These are phyloP conservation scores for Hericium erinaceus DNA, from an alignment of 768 basidiomycete species.

Conservation along the genomic window DNA sequence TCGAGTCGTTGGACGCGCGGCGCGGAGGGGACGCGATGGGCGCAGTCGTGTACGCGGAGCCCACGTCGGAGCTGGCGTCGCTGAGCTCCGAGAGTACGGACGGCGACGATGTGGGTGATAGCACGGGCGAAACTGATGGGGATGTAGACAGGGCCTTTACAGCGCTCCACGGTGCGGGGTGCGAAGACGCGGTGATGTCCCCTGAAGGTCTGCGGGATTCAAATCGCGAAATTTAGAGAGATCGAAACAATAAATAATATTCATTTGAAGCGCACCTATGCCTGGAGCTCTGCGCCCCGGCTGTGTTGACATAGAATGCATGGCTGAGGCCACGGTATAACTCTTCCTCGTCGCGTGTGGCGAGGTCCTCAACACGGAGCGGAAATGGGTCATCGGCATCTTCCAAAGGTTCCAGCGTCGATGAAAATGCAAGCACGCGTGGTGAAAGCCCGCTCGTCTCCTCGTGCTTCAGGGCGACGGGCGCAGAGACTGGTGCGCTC, in stretches of 20 bases:
- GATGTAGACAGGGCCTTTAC: neutral
- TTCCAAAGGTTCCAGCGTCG: conserved; percentile 11
- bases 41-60: neutral
- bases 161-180: neutral
- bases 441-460: neutral
- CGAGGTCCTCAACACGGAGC: conserved; percentile 12
- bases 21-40: neutral
- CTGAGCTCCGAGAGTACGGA: neutral
- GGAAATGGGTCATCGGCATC: conserved; percentile 14
- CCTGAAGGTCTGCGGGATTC: too few relatives aligned
- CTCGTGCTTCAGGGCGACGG: neutral
- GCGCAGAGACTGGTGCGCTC: neutral
- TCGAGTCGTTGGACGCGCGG: conserved; percentile 1
- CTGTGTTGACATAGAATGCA: conserved; percentile 6
- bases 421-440: neutral
- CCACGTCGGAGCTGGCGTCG: neutral
- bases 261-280: too few relatives aligned
- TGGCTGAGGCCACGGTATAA: conserved; percentile 11
- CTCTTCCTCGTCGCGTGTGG: conserved; percentile 9
- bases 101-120: conserved; percentile 2
- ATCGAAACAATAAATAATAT: too few relatives aligned
- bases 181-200: neutral
- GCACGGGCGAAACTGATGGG: neutral
- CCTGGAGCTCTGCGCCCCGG: too few relatives aligned
- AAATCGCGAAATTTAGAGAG: too few relatives aligned